Percentiles rank a stretch among this genome's conserved stretches.
These are phyloP conservation scores for Geotrichum citri-aurantii DNA, from an alignment of 1,139 yeast species.

Conservation along the genomic window DNA sequence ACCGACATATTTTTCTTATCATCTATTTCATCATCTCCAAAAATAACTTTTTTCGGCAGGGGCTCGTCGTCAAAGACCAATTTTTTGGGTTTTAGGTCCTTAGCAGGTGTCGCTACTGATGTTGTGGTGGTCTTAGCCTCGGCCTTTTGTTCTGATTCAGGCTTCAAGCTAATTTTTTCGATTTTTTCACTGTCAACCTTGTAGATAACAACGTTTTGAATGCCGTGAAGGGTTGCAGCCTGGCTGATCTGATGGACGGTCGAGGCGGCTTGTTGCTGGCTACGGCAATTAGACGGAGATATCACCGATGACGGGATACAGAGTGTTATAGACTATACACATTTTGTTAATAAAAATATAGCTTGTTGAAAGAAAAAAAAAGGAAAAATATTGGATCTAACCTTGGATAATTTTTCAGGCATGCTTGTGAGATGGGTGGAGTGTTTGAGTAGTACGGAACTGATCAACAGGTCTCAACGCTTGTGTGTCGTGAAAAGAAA, in stretches of 20 bases:
- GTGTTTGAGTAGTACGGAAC: background rate
- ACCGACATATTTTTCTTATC: background rate
- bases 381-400: background rate
- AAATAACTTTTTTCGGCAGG: slow-evolving; percentile 1
- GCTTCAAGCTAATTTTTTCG: background rate
- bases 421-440: background rate
- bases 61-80: background rate
- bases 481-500: background rate
- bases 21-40: background rate
- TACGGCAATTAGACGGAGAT: background rate
- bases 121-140: background rate
- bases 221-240: background rate
- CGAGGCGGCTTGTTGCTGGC: slow-evolving; percentile 1
- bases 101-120: background rate
- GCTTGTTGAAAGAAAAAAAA: too few species aligned
- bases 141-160: background rate
- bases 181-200: background rate
- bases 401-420: background rate
- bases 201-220: background rate
- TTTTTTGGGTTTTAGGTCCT: background rate
- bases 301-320: slow-evolving; percentile 4
- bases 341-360: background rate
- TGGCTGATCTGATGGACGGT: slow-evolving; percentile 3
- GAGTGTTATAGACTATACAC: background rate
- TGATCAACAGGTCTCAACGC: background rate